phyloP scores from a whole-genome alignment of 176 grass and related monocot genomes.

The bread wheat (Triticum aestivum) region DNA sequence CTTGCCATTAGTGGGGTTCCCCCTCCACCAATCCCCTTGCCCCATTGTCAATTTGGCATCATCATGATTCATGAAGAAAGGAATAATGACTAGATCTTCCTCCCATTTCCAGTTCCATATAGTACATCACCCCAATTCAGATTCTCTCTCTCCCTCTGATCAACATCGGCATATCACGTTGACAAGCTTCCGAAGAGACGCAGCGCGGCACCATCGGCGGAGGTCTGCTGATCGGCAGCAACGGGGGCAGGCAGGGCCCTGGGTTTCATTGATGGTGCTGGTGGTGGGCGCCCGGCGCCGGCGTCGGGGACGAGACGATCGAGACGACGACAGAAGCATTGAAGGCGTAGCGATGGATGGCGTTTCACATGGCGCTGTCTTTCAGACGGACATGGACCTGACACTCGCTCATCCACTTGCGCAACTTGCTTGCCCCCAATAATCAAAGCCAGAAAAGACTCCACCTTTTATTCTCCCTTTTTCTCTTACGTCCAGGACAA shows the following conservation, averaged over 20 bases:
- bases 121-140: not conserved
- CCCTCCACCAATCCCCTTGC: constrained; percentile 35
- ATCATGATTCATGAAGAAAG: not conserved
- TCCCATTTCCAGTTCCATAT: not conserved
- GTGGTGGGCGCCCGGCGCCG: constrained; percentile 19
- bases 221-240: not conserved
- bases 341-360: constrained; percentile 2
- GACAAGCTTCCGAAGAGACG: not conserved
- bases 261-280: not conserved
- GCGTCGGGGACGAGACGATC: not conserved
- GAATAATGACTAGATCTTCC: constrained; percentile 7
- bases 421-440: constrained; percentile 34
- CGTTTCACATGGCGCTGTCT: constrained; percentile 45
- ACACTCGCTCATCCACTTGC: constrained; percentile 35
- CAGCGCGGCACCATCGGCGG: not conserved
- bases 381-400: constrained; percentile 24
- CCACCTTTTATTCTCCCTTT: not conserved
- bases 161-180: not conserved
- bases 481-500: not conserved
- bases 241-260: too few relatives aligned
- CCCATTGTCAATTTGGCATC: constrained; percentile 35
- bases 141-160: not conserved
- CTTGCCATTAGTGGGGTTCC: constrained; percentile 21
- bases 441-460: constrained; percentile 41
- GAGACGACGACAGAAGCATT: constrained; percentile 12